These are phyloP conservation scores for Porcisia deanei DNA, from an alignment of 208 protist species.

Conservation along the genomic window DNA sequence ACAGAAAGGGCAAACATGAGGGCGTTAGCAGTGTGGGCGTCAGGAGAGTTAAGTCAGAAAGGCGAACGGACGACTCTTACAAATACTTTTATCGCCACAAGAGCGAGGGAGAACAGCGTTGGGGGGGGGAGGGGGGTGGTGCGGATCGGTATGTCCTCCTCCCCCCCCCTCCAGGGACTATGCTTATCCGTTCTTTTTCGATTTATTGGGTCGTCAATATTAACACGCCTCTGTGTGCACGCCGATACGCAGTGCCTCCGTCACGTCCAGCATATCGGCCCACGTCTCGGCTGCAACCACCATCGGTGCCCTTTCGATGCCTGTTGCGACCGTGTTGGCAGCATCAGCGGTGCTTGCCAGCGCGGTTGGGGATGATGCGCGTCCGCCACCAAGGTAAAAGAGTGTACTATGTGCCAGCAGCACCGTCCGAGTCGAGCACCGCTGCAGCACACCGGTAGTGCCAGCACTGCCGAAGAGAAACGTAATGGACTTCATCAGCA, in stretches of 20 bases:
- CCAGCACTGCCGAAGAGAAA: conserved; percentile 20
- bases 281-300: conserved; percentile 9
- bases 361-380: neutral
- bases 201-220: neutral
- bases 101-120: neutral
- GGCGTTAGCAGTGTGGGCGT: neutral
- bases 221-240: neutral
- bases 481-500: conserved; percentile 15
- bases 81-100: neutral
- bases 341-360: neutral
- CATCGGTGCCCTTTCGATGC: conserved; percentile 4
- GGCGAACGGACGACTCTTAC: neutral
- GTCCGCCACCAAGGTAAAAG: conserved; percentile 44
- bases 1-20: neutral
- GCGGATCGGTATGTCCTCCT: neutral
- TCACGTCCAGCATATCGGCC: conserved; percentile 10
- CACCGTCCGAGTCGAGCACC: conserved; percentile 42
- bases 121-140: neutral
- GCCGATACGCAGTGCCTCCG: neutral
- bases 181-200: neutral
- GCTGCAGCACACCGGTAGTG: conserved; percentile 46
- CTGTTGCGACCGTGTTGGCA: neutral
- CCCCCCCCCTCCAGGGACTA: neutral
- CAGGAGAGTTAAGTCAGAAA: neutral
- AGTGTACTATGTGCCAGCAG: conserved; percentile 52